Evolutionary conservation across 2,329 filamentous ascomycete species (phyloP), one percentile per base, ranked within the genome.

Genomic region (Xylariaceae sp.): DNA sequence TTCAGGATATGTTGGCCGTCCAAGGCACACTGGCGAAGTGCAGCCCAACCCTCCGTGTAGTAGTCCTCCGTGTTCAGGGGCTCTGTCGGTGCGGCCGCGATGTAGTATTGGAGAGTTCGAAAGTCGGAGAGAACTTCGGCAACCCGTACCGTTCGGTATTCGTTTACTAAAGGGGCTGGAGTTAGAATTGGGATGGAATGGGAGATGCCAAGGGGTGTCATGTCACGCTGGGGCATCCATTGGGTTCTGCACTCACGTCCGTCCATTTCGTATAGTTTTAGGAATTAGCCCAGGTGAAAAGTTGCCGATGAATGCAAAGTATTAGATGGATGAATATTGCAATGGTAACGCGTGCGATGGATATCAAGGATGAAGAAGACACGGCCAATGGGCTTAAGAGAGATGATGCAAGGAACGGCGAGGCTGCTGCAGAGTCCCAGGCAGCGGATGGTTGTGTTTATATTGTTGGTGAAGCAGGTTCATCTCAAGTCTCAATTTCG

Each of bases 1-100:
- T 85, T 81, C 57, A 86, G 75, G 60, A 86, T 85, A 69, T 84
- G 76, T 64, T 84, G 81, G 6, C 83, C 83, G 62, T 86, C 83
- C 40, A 83, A 65, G 47, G 76, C 73, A 70, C 82, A 85, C 69
- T 86, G 83, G 40, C 83, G 78, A 48, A 86, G 71, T 15, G 77
- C 77, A 4, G 78, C 75, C 81, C 81, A 86, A 19, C 83, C 83
- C 58, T 84, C 81, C 12, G 81, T 83, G 68, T 82, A 80, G 64
- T 84, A 83, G 64, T 86, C 83, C 49, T 80, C 76, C 53, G 73
- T 70, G 68, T 82, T 70, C 3, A 70, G 63, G 7, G 83, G 80
- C n/a, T 81, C 75, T 50, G 74, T 74, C 12, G 80, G 79, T 7
- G 74, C 79, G 9, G 76, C 75, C 32, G 82, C 78, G 64, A 86